Conservation (phyloP, 2,329 filamentous ascomycete species). For the Alternaria gansuensis region DNA sequence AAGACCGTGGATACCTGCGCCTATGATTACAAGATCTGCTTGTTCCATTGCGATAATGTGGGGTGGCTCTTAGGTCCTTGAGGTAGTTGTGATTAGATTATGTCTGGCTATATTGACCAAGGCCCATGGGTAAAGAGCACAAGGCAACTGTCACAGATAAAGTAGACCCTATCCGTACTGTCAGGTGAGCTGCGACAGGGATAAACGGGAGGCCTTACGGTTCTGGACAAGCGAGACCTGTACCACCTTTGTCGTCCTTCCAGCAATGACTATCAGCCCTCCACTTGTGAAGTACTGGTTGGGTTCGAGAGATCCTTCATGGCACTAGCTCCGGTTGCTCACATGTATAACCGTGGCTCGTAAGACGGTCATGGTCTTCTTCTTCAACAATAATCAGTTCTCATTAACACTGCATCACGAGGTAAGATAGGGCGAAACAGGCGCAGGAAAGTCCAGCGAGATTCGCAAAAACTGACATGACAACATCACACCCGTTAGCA, state of each 20-base stretch:
- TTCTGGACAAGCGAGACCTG: constrained; percentile 10
- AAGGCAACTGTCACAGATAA: neutral
- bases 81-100: neutral
- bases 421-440: neutral
- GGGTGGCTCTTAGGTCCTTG: neutral
- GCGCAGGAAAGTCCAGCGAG: neutral
- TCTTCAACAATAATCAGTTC: neutral
- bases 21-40: constrained; percentile 24
- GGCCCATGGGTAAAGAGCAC: neutral
- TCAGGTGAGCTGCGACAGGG: neutral
- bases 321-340: neutral
- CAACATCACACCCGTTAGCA: neutral
- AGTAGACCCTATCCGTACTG: neutral
- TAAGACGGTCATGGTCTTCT: neutral
- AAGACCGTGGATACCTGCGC: constrained; percentile 52
- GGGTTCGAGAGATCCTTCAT: neutral
- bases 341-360: neutral
- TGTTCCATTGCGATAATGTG: constrained; percentile 14
- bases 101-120: neutral
- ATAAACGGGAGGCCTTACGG: constrained; percentile 5
- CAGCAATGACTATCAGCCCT: neutral
- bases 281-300: neutral
- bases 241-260: neutral
- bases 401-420: neutral
- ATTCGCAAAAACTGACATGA: neutral